Conservation (phyloP, 306 rosid species). For the Vachellia collinsii region DNA sequence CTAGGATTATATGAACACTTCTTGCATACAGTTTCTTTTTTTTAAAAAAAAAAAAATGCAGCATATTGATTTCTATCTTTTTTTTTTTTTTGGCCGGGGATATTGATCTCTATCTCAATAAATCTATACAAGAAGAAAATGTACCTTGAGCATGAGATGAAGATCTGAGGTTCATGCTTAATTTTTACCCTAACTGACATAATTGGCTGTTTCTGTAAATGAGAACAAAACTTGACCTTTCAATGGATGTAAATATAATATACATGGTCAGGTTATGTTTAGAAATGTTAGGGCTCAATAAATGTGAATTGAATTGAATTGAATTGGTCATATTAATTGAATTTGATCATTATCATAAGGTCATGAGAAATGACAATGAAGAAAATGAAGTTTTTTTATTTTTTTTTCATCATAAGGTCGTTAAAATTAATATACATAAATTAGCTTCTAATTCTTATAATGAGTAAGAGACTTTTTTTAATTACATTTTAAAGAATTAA, state of each 20-base stretch:
- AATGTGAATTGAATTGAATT: background rate
- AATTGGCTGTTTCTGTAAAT: background rate
- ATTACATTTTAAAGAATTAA: too few relatives aligned
- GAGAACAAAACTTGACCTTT: background rate
- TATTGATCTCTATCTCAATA: too few relatives aligned
- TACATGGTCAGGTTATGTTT: background rate
- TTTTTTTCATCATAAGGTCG: background rate
- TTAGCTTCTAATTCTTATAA: background rate
- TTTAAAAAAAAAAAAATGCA: too few relatives aligned
- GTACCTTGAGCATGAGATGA: slow-evolving; percentile 51
- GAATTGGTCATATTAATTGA: background rate
- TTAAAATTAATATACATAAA: too few relatives aligned
- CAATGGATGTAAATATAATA: background rate
- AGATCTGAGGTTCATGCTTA: slow-evolving; percentile 42
- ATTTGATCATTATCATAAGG: background rate
- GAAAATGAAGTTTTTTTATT: background rate
- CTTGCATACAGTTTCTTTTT: too few relatives aligned
- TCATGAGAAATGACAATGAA: too few relatives aligned
- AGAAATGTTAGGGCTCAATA: background rate
- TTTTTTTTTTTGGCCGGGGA: too few relatives aligned
- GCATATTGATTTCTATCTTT: too few relatives aligned
- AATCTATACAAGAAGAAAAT: background rate
- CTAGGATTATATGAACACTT: too few relatives aligned
- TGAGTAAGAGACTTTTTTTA: background rate
- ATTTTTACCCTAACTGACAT: background rate